Evolutionary conservation across 2,329 filamentous ascomycete genomes (phyloP).

Genomic region (Fusarium secorum): DNA sequence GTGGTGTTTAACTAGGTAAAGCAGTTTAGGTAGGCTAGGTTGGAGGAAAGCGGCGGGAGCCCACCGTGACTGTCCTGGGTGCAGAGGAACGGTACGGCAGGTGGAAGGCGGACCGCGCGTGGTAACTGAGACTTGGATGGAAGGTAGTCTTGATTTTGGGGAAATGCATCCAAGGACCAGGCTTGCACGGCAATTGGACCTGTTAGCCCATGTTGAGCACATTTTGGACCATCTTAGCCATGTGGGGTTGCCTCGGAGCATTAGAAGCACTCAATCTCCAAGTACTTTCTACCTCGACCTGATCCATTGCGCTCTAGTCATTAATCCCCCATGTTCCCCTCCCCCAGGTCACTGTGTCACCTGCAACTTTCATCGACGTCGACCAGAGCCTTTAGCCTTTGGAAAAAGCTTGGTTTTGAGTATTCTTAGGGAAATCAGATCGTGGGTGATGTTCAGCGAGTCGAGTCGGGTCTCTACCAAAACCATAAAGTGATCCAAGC

Average conservation of each 20-base stretch:
- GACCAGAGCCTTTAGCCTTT: constrained; percentile 26
- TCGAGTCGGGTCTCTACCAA: not conserved
- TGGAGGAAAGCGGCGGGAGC: constrained; percentile 20
- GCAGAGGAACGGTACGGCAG: constrained; percentile 24
- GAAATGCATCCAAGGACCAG: constrained; percentile 3
- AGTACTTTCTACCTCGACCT: constrained; percentile 23
- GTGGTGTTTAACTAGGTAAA: constrained; percentile 32
- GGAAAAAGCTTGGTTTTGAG: constrained; percentile 1
- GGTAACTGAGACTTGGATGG: constrained; percentile 6
- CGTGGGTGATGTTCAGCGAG: not conserved
- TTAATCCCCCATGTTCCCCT: constrained; percentile 27
- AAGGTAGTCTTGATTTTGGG: constrained; percentile 24
- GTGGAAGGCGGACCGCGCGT: not conserved
- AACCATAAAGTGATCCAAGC: constrained; percentile 13
- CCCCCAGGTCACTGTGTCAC: constrained; percentile 33
- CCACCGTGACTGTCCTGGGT: constrained; percentile 19
- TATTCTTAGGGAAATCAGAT: not conserved
- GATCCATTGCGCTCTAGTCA: constrained; percentile 7
- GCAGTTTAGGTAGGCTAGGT: constrained; percentile 21
- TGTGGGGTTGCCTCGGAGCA: constrained; percentile 36
- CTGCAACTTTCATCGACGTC: constrained; percentile 39
- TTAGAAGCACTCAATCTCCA: not conserved
- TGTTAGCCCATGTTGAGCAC: not conserved
- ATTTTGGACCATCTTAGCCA: constrained; percentile 3
- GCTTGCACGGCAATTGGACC: constrained; percentile 8